Evolutionary conservation across 371 early-diverging fungal species (phyloP).

Genomic region (Thermomucor indicae-seudaticae): DNA sequence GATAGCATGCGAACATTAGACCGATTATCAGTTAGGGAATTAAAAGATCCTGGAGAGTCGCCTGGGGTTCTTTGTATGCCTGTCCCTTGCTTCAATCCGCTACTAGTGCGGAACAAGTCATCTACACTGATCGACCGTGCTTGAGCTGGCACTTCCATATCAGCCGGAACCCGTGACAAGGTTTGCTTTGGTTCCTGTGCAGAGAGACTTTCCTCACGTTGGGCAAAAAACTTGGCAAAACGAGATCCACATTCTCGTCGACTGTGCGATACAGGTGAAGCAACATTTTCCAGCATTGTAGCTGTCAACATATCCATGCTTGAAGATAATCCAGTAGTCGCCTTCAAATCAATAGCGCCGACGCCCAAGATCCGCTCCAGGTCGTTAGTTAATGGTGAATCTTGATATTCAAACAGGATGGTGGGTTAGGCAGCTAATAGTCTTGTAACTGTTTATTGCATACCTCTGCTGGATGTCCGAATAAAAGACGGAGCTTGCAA

Average conservation of each 20-base stretch:
- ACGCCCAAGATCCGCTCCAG: conserved; percentile 8
- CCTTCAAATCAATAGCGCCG: conserved; percentile 8
- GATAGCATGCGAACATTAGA: conserved; percentile 45
- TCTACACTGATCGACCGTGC: conserved; percentile 42
- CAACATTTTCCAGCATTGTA: not conserved
- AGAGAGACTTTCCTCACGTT: conserved; percentile 44
- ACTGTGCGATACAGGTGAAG: conserved; percentile 14
- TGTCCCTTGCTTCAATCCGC: conserved; percentile 7
- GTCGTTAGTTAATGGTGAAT: no score
- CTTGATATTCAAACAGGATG: no score
- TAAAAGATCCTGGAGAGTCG: not conserved
- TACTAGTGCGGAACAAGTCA: conserved; percentile 47
- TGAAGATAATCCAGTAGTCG: not conserved
- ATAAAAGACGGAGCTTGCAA: no score
- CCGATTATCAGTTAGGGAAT: conserved; percentile 1
- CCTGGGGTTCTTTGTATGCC: not conserved
- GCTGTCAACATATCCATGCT: conserved; percentile 3
- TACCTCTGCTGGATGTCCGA: no score
- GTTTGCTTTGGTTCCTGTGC: no score
- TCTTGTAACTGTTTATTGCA: no score
- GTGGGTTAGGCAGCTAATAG: no score
- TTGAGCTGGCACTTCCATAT: no score
- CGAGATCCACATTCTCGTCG: conserved; percentile 53
- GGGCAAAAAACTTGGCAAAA: conserved; percentile 62
- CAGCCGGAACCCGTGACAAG: no score